Evolutionary conservation across 139 green algal species (phyloP).

Genomic region (Limnomonas spitsbergensis): DNA sequence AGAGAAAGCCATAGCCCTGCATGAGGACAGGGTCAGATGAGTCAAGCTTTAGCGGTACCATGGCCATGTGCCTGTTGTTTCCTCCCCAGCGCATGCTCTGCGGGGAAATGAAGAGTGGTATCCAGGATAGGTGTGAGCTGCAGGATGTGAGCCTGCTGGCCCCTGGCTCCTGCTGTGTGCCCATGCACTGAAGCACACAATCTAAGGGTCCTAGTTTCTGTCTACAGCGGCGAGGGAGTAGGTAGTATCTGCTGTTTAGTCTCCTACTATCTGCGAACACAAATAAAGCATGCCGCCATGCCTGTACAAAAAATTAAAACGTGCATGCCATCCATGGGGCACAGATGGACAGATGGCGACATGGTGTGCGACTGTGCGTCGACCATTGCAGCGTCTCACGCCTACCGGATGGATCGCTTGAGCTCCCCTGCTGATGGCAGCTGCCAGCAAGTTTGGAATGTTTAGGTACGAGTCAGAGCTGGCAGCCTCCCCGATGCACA

Average conservation of each 20-base stretch:
- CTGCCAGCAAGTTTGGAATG: constrained; percentile 90
- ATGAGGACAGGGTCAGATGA: no score
- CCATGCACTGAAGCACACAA: not conserved
- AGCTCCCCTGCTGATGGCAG: constrained; percentile 77
- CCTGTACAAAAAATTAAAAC: no score
- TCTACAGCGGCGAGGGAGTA: no score
- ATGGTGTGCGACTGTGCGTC: no score
- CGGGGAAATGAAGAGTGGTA: no score
- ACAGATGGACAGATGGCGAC: no score
- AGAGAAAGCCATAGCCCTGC: constrained; percentile 94
- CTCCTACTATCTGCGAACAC: no score
- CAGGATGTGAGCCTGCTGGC: not conserved
- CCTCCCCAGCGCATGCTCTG: not conserved
- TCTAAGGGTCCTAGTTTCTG: no score
- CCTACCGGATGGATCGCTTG: constrained; percentile 90
- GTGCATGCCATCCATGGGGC: no score
- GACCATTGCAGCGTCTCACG: no score
- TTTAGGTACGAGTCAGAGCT: constrained; percentile 89
- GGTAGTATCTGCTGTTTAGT: no score
- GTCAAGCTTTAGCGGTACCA: not conserved
- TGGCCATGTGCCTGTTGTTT: not conserved
- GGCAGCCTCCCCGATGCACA: constrained; percentile 88
- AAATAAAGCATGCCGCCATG: not conserved
- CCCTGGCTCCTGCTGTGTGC: no score
- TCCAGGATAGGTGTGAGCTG: not conserved